These are phyloP conservation scores for Discostella pseudostelligera DNA, from an alignment of 108 stramenopile species.

Conservation along the genomic window DNA sequence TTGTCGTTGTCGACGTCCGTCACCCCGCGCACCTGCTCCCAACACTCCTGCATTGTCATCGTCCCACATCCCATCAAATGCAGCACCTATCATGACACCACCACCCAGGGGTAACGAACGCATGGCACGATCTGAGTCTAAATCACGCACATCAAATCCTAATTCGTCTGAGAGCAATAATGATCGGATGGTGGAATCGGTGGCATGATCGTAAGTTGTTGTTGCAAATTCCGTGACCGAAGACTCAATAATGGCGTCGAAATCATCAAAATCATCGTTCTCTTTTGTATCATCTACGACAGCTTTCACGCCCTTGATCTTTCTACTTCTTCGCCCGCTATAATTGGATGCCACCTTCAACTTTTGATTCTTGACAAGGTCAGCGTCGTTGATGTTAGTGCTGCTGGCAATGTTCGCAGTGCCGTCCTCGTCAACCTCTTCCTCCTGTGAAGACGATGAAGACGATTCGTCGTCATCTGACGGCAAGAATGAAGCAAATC, in stretches of 20 bases:
- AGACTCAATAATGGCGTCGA: constrained; percentile 42
- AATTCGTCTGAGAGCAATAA: constrained; percentile 14
- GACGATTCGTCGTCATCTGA: constrained; percentile 41
- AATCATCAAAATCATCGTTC: constrained; percentile 33
- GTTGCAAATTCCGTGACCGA: not conserved
- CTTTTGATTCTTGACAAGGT: not conserved
- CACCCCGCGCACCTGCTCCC: too few species aligned
- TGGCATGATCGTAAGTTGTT: too few species aligned
- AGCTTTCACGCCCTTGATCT: too few species aligned
- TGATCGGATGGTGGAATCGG: constrained; percentile 11
- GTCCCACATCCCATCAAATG: not conserved
- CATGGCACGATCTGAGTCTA: constrained; percentile 65
- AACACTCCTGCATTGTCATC: not conserved
- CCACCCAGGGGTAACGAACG: constrained; percentile 54
- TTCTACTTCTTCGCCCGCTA: too few species aligned
- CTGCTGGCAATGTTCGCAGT: constrained; percentile 4
- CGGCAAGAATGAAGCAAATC: constrained; percentile 36
- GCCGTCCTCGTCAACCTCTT: not conserved
- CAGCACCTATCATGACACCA: not conserved
- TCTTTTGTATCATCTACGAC: too few species aligned
- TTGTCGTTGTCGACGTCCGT: constrained; percentile 16
- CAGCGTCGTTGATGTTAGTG: not conserved
- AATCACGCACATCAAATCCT: constrained; percentile 49
- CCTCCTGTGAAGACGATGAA: not conserved
- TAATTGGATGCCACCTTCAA: too few species aligned